phyloP scores from a whole-genome alignment of 768 basidiomycete species.

The Termitomyces titanicus region DNA sequence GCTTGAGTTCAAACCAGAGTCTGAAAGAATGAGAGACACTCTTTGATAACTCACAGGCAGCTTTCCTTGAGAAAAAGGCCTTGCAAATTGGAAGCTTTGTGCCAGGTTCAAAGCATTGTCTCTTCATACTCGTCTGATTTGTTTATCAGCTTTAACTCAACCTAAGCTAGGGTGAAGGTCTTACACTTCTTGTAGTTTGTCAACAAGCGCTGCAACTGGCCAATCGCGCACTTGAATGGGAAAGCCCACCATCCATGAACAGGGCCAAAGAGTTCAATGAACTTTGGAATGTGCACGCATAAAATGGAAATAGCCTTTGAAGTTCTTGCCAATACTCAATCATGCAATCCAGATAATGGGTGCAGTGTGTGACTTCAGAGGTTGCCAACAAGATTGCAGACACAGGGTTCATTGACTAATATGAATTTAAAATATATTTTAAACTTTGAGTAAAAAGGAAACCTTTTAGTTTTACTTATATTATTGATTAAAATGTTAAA shows the following conservation, averaged over 20 bases:
- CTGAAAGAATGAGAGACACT: background rate
- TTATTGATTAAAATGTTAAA: too few relatives aligned
- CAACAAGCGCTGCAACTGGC: slow-evolving; percentile 28
- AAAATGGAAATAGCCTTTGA: slow-evolving; percentile 12
- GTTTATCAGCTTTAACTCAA: background rate
- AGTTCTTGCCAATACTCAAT: slow-evolving; percentile 16
- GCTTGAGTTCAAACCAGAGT: background rate
- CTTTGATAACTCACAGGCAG: background rate
- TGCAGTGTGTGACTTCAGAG: slow-evolving; percentile 2
- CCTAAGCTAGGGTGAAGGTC: background rate
- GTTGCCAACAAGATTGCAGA: slow-evolving; percentile 27
- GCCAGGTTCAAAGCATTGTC: slow-evolving; percentile 12
- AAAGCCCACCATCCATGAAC: slow-evolving; percentile 35
- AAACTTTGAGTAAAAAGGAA: too few relatives aligned
- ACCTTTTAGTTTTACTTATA: too few relatives aligned
- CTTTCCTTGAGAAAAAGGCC: slow-evolving; percentile 5
- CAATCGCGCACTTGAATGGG: slow-evolving; percentile 33
- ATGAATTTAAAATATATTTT: too few relatives aligned
- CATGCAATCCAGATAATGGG: slow-evolving; percentile 8
- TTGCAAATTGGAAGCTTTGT: slow-evolving; percentile 11
- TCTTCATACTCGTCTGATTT: slow-evolving; percentile 10
- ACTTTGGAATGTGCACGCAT: slow-evolving; percentile 21
- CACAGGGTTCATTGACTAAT: too few relatives aligned
- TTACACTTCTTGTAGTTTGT: slow-evolving; percentile 25
- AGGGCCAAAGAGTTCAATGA: slow-evolving; percentile 28